Evolutionary conservation across 129 eudicot genomes (phyloP), one percentile per base, ranked within the genome.

Genomic region (Flaveria brownii): DNA sequence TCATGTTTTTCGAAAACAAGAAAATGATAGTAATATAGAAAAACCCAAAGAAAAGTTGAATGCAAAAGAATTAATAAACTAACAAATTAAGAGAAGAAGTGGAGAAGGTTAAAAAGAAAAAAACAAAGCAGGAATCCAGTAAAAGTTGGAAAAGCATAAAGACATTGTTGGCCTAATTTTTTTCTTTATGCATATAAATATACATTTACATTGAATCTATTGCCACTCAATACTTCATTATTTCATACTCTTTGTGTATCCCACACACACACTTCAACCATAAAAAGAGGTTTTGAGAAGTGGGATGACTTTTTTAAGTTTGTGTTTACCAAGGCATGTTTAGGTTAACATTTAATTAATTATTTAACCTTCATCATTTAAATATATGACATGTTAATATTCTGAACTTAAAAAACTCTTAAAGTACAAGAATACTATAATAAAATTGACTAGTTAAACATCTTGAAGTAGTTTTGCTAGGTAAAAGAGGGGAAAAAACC

Each of bases 51-150:
- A 28, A 23, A 15, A 55, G 23, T 63, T 41, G 20, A 33, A 73
- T 23, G 42, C 42, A 66, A 52, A 26, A 11, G 59, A 25, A 4
- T 0, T 33, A 39, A 15, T 71, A 30, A 30, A 23, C 2, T 14
- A 73, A 68, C 28, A 15, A 65, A 33, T 33, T 33, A 33, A 64
- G 70, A 64, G 61, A 63, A 72, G 63, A 77, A 70, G 66, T 52
- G 61, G 52, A 28, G 36, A 82, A 87, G 64, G 80, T 67, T 57
- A 63, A 16, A 78, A 71, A 36, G 61, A 52, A 49, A 59, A 78
- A 68, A 80, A 82, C 81, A 80, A 77, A 75, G 87, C 89, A 76
- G 91, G 85, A 87, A 82, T 87, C 85, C 86, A 75, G 92, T 83
- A 80, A 80, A 87, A 87, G 88, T 81, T 81, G 84, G 57, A 22